Evolutionary conservation across 208 protist genomes (phyloP), one percentile per base, ranked within the genome.

Genomic region (Wallacemonas sp.): DNA sequence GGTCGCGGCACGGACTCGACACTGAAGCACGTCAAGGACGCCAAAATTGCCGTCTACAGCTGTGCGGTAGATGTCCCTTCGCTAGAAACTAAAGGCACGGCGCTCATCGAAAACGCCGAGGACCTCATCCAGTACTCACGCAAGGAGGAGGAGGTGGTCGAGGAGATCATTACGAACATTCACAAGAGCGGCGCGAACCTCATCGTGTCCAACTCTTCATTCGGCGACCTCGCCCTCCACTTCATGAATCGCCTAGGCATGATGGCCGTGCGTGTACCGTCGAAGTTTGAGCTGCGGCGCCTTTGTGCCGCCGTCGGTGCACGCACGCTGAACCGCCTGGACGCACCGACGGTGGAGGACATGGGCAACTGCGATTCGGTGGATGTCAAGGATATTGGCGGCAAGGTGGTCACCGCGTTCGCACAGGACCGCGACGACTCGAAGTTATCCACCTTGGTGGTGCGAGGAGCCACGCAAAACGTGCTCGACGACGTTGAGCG

Each of bases 201-300:
- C 26, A 84, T 99, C 42, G 97, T 99, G 22, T 98, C 95, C 27
- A 98, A 98, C 63, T 92, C 89, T 22, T 97, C 81, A 19, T 96
- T 99, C 67, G 94, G 97, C 41, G 99, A 99, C 59, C 87, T 99
- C 22, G 98, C 98, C 15, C 60, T 99, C 15, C 99, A 99, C 82
- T 99, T 99, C 79, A 82, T 99, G 38, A 98, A 99, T 63, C 97
- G 97, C 64, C 85, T 98, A 59, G 83, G 89, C 9, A 98, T 99
- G 54, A 99, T 99, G 97, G 98, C 93, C 10, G 76, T 99, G 13
- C 98, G 98, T 63, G 82, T 99, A 34, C 75, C 91, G 41, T 99
- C 98, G 21, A 99, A 99, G 88, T 99, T 99, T 81, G 98, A 99
- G 67, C 73, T 99, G 30, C 90, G 97, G 36, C 95, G 99, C 41